phyloP scores from a whole-genome alignment of 805 yeast species.

The Debaryomyces prosopidis region DNA sequence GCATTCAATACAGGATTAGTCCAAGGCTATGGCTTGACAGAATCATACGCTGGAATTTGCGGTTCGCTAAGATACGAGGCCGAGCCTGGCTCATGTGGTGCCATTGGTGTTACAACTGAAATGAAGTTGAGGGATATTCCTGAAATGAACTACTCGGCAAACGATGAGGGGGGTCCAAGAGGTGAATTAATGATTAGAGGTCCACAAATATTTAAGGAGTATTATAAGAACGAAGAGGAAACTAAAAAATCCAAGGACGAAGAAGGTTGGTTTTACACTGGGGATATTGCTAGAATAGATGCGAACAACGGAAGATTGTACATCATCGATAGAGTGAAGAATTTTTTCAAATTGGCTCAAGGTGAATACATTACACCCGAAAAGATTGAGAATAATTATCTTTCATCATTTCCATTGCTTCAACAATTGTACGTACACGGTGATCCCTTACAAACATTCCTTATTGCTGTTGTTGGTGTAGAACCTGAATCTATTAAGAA shows the following conservation, averaged over 20 bases:
- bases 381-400: slow-evolving; percentile 35
- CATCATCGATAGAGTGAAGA: slow-evolving; percentile 51
- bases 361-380: slow-evolving; percentile 47
- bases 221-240: slow-evolving; percentile 50
- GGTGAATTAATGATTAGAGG: slow-evolving; percentile 64
- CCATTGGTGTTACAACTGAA: slow-evolving; percentile 54
- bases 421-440: slow-evolving; percentile 35
- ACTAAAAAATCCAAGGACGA: slow-evolving; percentile 44
- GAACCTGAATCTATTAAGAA: slow-evolving; percentile 18
- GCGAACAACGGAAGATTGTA: slow-evolving; percentile 27
- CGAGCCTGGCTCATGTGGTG: slow-evolving; percentile 32
- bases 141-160: slow-evolving; percentile 51
- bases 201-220: slow-evolving; percentile 53
- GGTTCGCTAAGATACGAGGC: slow-evolving; percentile 43
- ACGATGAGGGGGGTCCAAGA: slow-evolving; percentile 31
- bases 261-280: slow-evolving; percentile 60
- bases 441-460: slow-evolving; percentile 25
- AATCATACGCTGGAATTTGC: slow-evolving; percentile 59
- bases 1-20: slow-evolving; percentile 55
- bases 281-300: slow-evolving; percentile 44
- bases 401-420: slow-evolving; percentile 27
- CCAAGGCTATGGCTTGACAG: slow-evolving; percentile 80
- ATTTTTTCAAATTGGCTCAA: slow-evolving; percentile 47
- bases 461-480: slow-evolving; percentile 32
- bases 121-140: slow-evolving; percentile 62